Percentiles rank a stretch among this genome's conserved stretches.
phyloP scores from a whole-genome alignment of 1,139 yeast genomes.

The Lodderomyces elongisporus region DNA sequence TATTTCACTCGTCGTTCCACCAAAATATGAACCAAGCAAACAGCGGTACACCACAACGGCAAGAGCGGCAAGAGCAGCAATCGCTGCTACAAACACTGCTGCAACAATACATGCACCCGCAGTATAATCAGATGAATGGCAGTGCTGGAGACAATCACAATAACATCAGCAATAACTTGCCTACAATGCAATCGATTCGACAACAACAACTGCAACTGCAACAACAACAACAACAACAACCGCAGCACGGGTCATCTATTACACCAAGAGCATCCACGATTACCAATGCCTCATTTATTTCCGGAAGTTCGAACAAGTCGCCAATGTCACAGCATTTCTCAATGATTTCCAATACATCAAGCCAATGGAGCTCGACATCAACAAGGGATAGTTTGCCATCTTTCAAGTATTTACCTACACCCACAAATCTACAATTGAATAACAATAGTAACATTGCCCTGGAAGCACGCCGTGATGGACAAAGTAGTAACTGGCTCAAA shows the following conservation, averaged over 20 bases:
- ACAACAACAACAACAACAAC: constrained; percentile 1
- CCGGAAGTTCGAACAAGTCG: constrained; percentile 6
- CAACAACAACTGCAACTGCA: neutral
- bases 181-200: neutral
- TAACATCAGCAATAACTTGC: constrained; percentile 1
- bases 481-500: constrained; percentile 12
- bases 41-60: constrained; percentile 2
- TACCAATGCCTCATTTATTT: neutral
- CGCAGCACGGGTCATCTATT: neutral
- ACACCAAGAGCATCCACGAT: neutral
- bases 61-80: constrained; percentile 2
- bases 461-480: neutral
- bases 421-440: neutral
- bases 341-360: constrained; percentile 3
- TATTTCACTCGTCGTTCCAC: constrained; percentile 36
- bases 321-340: constrained; percentile 10
- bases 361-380: constrained; percentile 1
- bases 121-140: neutral
- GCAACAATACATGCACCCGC: neutral
- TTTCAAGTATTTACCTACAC: constrained; percentile 1
- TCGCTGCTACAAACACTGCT: constrained; percentile 1
- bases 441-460: neutral
- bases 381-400: constrained; percentile 1
- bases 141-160: no score
- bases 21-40: constrained; percentile 13